Conservation (phyloP, 1,139 yeast species). For the Pichia sp. region DNA sequence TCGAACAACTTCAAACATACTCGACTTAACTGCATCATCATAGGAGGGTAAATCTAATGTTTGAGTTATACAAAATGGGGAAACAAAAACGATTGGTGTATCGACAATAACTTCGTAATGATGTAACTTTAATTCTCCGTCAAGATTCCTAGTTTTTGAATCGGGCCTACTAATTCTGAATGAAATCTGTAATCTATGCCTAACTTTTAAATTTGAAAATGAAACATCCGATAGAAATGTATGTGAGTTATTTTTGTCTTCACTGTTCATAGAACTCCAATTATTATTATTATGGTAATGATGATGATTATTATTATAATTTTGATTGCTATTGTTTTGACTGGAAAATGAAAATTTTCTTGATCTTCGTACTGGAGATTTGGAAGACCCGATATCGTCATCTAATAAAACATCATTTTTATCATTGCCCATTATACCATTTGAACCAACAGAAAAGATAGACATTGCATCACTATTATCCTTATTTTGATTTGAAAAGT, state of each 20-base stretch:
- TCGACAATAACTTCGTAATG: constrained; percentile 88
- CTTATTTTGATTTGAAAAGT: constrained; percentile 9
- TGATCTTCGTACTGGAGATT: constrained; percentile 16
- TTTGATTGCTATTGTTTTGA: not conserved
- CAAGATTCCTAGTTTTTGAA: constrained; percentile 32
- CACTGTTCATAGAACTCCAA: not conserved
- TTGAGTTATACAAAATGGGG: constrained; percentile 64
- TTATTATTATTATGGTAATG: not conserved
- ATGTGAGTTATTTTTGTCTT: constrained; percentile 12
- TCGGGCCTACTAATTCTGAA: constrained; percentile 62
- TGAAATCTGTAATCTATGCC: constrained; percentile 73
- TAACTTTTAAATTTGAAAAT: constrained; percentile 60
- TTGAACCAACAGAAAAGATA: constrained; percentile 24
- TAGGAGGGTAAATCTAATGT: constrained; percentile 70
- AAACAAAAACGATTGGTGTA: constrained; percentile 69
- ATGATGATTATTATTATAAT: not conserved
- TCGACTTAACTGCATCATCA: constrained; percentile 27
- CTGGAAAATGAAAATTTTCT: constrained; percentile 15
- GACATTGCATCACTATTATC: constrained; percentile 20
- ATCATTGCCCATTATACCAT: constrained; percentile 10
- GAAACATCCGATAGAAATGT: constrained; percentile 60
- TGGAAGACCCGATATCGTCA: constrained; percentile 6
- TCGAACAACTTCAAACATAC: constrained; percentile 15
- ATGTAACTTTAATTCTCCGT: constrained; percentile 55
- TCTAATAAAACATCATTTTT: constrained; percentile 7